Base-by-base conservation (phyloP, 768 basidiomycete species). In the Peribolospora baueri region DNA sequence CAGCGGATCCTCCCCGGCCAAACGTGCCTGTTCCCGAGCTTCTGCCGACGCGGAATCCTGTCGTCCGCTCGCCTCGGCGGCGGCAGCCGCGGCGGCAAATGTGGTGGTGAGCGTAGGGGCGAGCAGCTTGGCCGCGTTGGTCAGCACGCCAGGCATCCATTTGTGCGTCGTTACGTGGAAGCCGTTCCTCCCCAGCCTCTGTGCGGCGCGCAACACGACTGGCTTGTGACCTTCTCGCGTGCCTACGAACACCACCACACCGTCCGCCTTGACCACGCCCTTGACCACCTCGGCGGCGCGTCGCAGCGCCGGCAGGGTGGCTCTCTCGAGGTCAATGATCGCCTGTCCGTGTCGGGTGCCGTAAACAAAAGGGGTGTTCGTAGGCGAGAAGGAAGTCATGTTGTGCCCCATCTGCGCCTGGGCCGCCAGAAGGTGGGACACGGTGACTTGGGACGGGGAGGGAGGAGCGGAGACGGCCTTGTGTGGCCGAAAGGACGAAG, bases 91-190 rank as follows among this genome's bases (percentile, higher is more conserved):
- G 50, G n/a, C 5, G 43, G 11, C 39, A 13, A 41, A 4, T 47
- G 50, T 3, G 51, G 38, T 37, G 14, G 14, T 51, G 53, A 59
- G 56, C 48, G 55, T 52, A 5, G 70, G 68, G n/a, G 79, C 75
- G 65, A 81, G 84, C 58, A 86, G 72, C 51, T 81, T 76, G 42
- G 74, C 69, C 63, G 76, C 76, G 70, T 98, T 95, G 49, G 91
- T 91, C 60, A 97, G 73, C 36, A 83, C 84, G n/a, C 93, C 93
- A 1, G 91, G 84, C 43, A 88, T 72, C 93, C 93, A 98, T 53
- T 65, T 81, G 25, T 25, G 74, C 55, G 85, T 82, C 11, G 79
- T 80, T 51, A 93, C 79, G 58, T 82, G 77, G 69, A 76, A 97
- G 0, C 81, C 88, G 65, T 84, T 84, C 46, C 71, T 63, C 37